Evolutionary conservation across 805 yeast genomes (phyloP).

Genomic region (Hanseniaspora singularis): DNA sequence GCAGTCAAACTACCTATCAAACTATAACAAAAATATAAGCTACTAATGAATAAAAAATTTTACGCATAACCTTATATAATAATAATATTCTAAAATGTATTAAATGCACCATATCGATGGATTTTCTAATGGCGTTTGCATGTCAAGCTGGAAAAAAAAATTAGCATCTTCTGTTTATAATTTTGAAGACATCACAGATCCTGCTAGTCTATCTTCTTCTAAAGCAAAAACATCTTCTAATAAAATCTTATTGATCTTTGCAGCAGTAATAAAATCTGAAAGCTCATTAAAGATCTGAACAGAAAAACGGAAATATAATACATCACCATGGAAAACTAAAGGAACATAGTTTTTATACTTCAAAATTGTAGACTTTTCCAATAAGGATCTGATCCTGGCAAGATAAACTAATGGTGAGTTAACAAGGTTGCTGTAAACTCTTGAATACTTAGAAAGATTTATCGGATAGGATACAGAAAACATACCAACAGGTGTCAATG

Average conservation of each 20-base stretch:
- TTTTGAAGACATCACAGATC: not conserved
- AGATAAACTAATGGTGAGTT: conserved; percentile 17
- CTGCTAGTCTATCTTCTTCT: conserved; percentile 14
- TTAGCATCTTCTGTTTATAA: not conserved
- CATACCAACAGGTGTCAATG: conserved; percentile 20
- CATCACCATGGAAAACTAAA: conserved; percentile 32
- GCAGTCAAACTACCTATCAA: conserved; percentile 42
- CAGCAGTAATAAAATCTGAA: conserved; percentile 41
- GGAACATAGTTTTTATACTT: conserved; percentile 41
- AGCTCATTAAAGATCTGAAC: conserved; percentile 50
- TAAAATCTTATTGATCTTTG: conserved; percentile 30
- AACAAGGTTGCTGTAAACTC: conserved; percentile 17
- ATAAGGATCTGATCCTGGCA: conserved; percentile 18
- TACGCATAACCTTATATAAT: too few species aligned
- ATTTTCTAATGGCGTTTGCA: too few species aligned
- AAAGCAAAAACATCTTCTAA: conserved; percentile 22
- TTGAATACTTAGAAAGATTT: conserved; percentile 28
- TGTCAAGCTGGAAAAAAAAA: not conserved
- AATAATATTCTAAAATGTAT: too few species aligned
- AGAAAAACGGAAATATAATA: conserved; percentile 40
- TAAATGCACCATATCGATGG: too few species aligned
- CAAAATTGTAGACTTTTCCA: conserved; percentile 22
- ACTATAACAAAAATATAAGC: conserved; percentile 1
- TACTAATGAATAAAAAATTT: too few species aligned
- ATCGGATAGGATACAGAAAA: conserved; percentile 35